Conservation (phyloP, 805 yeast species). For the Clavispora vitiphila region DNA sequence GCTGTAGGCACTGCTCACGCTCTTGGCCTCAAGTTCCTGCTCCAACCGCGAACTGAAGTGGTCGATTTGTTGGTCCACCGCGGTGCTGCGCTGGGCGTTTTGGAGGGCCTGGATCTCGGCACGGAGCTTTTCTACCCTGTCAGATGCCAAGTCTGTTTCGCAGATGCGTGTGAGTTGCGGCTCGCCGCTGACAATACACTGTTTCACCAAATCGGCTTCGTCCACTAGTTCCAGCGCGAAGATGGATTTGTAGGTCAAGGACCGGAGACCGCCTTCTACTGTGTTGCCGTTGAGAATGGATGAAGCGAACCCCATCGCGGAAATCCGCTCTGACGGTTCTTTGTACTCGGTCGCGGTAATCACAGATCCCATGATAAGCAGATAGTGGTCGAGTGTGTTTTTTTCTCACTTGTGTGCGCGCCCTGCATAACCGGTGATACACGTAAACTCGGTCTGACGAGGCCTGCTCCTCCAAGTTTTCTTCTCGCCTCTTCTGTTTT, state of each 20-base stretch:
- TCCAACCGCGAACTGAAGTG: constrained; percentile 9
- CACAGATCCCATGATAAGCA: neutral
- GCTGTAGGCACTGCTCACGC: constrained; percentile 3
- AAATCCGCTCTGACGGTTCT: constrained; percentile 13
- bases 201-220: constrained; percentile 28
- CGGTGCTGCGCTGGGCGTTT: neutral
- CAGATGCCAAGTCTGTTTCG: constrained; percentile 13
- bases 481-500: too few relatives aligned
- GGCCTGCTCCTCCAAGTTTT: too few relatives aligned
- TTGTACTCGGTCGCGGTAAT: constrained; percentile 16
- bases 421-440: neutral
- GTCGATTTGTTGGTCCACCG: constrained; percentile 6
- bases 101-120: constrained; percentile 17
- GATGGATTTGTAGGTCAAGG: constrained; percentile 38
- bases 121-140: constrained; percentile 16
- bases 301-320: constrained; percentile 26
- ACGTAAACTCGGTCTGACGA: too few relatives aligned
- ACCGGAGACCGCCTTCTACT: constrained; percentile 36
- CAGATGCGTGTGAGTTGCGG: constrained; percentile 12
- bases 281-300: constrained; percentile 38
- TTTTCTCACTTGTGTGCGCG: neutral
- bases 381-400: neutral
- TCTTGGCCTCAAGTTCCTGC: constrained; percentile 8
- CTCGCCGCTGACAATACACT: constrained; percentile 19
- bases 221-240: constrained; percentile 33